Base-by-base conservation (phyloP, 768 basidiomycete species). In the Nidularia sp. region DNA sequence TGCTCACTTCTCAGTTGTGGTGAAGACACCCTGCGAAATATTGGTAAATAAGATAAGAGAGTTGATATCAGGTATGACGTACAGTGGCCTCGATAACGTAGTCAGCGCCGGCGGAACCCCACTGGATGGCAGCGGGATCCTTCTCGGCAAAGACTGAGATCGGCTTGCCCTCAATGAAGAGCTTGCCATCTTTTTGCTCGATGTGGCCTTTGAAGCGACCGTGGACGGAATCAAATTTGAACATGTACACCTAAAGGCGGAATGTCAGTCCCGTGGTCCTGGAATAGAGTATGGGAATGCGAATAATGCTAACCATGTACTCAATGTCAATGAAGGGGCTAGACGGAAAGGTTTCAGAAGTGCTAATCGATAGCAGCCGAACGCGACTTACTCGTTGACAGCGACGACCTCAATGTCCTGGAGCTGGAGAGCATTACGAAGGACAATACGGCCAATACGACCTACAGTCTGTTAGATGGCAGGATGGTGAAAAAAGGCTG, bases 391-490 rank as follows among this genome's bases (percentile, higher is more conserved):
- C 91, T 96, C 93, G 79, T 98, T 98, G 64, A 98, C 72, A 53
- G 94, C 94, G 57, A 94, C 86, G 66, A 99, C 84, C n/a, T 93
- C 75, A 66, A 94, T 79, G 49, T 85, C 84, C 50, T 76, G 69
- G 65, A 81, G 73, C 60, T 83, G 75, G 61, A 97, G 79, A 48
- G 95, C 94, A 79, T 98, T 98, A 62, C 97, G 89, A 72, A 89
- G 79, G 59, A 98, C 97, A 70, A 98, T 96, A 74, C 97, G 96
- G 71, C 97, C 96, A 68, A 98, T 98, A 80, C 97, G 96, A 80
- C 96, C 96, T 93, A 50, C 8, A 47, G 18, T 32, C 46, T 5
- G 39, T 64, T n/a, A 61, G 44, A 25, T 35, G 47, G 33, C 29
- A 12, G 5, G 48, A 15, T 35, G 47, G 34, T 5, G 33, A 35